Evolutionary conservation across 768 basidiomycete species (phyloP).

Genomic region (Leccinum arenicola): DNA sequence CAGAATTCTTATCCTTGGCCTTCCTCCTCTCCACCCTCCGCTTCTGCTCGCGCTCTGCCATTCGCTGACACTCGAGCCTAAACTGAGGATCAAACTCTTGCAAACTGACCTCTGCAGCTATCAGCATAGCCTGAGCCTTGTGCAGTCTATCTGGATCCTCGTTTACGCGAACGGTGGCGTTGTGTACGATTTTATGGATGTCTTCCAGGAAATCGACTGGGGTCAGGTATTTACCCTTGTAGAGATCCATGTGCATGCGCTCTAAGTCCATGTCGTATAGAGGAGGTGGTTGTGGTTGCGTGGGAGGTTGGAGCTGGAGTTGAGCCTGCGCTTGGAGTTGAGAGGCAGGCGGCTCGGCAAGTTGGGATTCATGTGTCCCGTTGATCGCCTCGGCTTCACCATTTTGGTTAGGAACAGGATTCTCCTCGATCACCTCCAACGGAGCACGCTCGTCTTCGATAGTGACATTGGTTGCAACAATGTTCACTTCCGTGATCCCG

Average conservation of each 20-base stretch:
- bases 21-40: slow-evolving; percentile 51
- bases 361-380: slow-evolving; percentile 30
- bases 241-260: slow-evolving; percentile 81
- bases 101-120: slow-evolving; percentile 79
- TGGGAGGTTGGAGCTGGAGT: slow-evolving; percentile 33
- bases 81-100: slow-evolving; percentile 83
- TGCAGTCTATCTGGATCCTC: slow-evolving; percentile 74
- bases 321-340: slow-evolving; percentile 39
- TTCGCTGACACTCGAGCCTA: slow-evolving; percentile 79
- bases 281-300: slow-evolving; percentile 39
- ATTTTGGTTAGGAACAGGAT: slow-evolving; percentile 18
- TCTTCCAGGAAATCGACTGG: slow-evolving; percentile 86
- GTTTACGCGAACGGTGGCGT: slow-evolving; percentile 52
- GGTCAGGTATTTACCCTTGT: slow-evolving; percentile 82
- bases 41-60: slow-evolving; percentile 74
- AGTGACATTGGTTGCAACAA: slow-evolving; percentile 37
- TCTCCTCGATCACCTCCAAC: slow-evolving; percentile 42
- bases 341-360: slow-evolving; percentile 22
- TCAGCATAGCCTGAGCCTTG: slow-evolving; percentile 88
- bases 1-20: slow-evolving; percentile 32
- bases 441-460: slow-evolving; percentile 40
- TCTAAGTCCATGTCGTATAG: slow-evolving; percentile 91
- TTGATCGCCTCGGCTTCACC: slow-evolving; percentile 38
- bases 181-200: slow-evolving; percentile 76
- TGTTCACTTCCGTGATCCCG: slow-evolving; percentile 27